These are phyloP conservation scores for Leptoxyphium fumago DNA, from an alignment of 2,329 filamentous ascomycete genomes.

Conservation along the genomic window DNA sequence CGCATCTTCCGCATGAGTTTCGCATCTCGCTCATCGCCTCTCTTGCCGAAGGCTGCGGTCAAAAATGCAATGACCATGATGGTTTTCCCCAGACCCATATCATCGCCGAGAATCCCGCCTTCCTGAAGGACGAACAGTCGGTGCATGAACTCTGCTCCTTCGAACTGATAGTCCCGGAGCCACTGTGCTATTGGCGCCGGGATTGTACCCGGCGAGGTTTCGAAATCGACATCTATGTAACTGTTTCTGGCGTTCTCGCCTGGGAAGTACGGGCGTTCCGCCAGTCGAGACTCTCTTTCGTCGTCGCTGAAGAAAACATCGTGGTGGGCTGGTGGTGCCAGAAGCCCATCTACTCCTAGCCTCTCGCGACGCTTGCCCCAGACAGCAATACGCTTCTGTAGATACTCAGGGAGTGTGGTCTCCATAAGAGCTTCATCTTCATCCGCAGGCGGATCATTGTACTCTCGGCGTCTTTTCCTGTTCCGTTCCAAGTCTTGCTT, in stretches of 20 bases:
- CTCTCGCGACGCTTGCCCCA: slow-evolving; percentile 50
- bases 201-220: slow-evolving; percentile 64
- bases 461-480: no score
- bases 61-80: slow-evolving; percentile 91
- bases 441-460: slow-evolving; percentile 15
- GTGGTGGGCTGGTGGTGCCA: slow-evolving; percentile 62
- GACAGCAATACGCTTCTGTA: slow-evolving; percentile 49
- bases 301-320: slow-evolving; percentile 64
- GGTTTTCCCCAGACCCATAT: slow-evolving; percentile 96
- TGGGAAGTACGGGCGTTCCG: slow-evolving; percentile 56
- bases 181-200: slow-evolving; percentile 85
- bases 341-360: slow-evolving; percentile 54
- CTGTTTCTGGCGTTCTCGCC: slow-evolving; percentile 44
- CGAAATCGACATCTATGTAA: slow-evolving; percentile 62
- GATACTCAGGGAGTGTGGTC: slow-evolving; percentile 54
- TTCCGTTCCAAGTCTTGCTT: no score
- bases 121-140: slow-evolving; percentile 80
- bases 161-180: slow-evolving; percentile 78
- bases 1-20: slow-evolving; percentile 83
- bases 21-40: slow-evolving; percentile 67
- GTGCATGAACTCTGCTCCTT: slow-evolving; percentile 74
- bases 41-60: slow-evolving; percentile 85
- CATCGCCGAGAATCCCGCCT: slow-evolving; percentile 82
- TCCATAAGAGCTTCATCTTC: slow-evolving; percentile 42
- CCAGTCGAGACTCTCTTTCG: slow-evolving; percentile 44